Conservation (phyloP, 805 yeast genomes). For the Ogataea pignaliae region DNA sequence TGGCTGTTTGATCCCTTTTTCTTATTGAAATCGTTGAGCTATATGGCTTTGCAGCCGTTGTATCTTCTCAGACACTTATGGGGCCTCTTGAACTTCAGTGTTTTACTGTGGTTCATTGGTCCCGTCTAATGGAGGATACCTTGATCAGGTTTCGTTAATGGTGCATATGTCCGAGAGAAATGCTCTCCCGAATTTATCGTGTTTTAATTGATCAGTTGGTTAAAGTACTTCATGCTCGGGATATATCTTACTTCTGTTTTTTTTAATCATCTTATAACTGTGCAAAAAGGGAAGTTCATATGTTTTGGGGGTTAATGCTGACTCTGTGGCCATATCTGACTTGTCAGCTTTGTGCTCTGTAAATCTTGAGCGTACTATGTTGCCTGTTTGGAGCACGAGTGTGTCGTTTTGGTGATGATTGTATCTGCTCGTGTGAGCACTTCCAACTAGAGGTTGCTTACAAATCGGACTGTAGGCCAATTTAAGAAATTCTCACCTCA, state of each 20-base stretch:
- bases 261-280: no score
- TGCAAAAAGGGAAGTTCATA: no score
- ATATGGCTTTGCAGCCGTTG: neutral
- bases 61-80: conserved; percentile 1
- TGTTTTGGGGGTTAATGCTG: no score
- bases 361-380: no score
- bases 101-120: conserved; percentile 1
- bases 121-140: conserved; percentile 1
- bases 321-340: no score
- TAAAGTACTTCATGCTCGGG: conserved; percentile 30
- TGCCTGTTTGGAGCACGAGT: no score
- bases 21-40: neutral
- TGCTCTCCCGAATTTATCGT: conserved; percentile 26
- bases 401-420: no score
- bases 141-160: conserved; percentile 4
- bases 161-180: conserved; percentile 17
- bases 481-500: no score
- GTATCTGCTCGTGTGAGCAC: no score
- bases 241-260: conserved; percentile 10
- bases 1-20: conserved; percentile 3
- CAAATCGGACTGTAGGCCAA: no score
- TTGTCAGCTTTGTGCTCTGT: no score
- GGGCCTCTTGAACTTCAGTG: neutral
- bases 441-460: no score
- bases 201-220: conserved; percentile 12